These are phyloP conservation scores for Corymbia calophylla DNA, from an alignment of 441 rosid species.

Conservation along the genomic window DNA sequence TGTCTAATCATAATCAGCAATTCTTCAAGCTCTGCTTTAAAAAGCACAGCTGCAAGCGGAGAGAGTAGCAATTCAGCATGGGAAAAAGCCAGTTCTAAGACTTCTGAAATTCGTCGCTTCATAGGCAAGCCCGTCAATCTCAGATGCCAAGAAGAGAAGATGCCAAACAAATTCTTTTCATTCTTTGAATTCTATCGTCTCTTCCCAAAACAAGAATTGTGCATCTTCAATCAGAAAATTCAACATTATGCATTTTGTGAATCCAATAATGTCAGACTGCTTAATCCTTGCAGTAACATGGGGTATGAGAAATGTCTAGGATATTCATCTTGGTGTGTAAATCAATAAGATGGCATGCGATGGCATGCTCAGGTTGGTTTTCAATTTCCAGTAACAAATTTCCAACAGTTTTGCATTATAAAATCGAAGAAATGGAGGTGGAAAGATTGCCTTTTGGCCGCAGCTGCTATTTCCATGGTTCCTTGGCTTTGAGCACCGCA, in stretches of 20 bases:
- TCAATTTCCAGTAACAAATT: background rate
- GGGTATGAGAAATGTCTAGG: background rate
- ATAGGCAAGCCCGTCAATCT: slow-evolving; percentile 74
- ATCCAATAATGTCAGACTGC: too few relatives aligned
- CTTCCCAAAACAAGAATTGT: background rate
- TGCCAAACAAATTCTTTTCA: slow-evolving; percentile 35
- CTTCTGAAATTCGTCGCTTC: slow-evolving; percentile 58
- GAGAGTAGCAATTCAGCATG: slow-evolving; percentile 16
- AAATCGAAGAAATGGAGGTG: background rate
- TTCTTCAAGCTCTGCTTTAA: slow-evolving; percentile 86
- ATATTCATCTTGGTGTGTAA: background rate
- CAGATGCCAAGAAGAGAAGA: slow-evolving; percentile 74
- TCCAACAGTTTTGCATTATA: background rate
- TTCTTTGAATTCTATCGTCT: too few relatives aligned
- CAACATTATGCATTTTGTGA: too few relatives aligned
- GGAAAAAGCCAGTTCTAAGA: slow-evolving; percentile 60
- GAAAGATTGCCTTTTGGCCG: background rate
- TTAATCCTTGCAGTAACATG: too few relatives aligned
- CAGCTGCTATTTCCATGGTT: background rate
- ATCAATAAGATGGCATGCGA: too few relatives aligned
- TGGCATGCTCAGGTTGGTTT: background rate
- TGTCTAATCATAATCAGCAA: slow-evolving; percentile 68
- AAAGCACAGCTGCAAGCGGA: slow-evolving; percentile 90
- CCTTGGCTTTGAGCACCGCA: background rate
- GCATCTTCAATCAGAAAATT: background rate